phyloP scores from a whole-genome alignment of 495 filamentous ascomycete genomes.

The Penicillium manginii region DNA sequence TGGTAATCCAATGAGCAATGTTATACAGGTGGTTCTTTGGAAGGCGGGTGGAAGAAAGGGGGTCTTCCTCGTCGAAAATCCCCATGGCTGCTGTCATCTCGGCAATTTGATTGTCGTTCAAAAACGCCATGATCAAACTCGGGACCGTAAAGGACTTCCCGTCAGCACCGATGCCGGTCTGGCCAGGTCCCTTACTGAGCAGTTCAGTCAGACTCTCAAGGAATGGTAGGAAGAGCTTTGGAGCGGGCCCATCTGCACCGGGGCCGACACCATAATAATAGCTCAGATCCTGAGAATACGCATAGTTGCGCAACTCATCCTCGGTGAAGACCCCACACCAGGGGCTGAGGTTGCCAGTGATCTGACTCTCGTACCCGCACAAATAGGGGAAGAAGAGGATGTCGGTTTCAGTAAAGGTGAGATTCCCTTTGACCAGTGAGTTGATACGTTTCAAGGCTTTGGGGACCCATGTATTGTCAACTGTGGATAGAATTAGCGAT shows the following conservation, averaged over 20 bases:
- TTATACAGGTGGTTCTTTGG: conserved; percentile 26
- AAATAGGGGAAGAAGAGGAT: conserved; percentile 60
- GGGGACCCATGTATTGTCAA: conserved; percentile 55
- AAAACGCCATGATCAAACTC: conserved; percentile 55
- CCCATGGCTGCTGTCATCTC: conserved; percentile 57
- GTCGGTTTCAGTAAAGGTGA: conserved; percentile 53
- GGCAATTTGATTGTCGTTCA: conserved; percentile 64
- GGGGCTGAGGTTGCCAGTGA: conserved; percentile 54
- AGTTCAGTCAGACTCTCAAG: conserved; percentile 51
- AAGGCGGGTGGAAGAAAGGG: conserved; percentile 43
- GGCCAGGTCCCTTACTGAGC: conserved; percentile 47
- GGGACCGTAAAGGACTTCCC: conserved; percentile 44
- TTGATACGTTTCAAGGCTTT: conserved; percentile 54
- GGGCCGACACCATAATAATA: conserved; percentile 63
- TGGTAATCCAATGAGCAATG: conserved; percentile 49
- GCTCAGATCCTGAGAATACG: conserved; percentile 61
- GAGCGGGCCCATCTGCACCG: conserved; percentile 49
- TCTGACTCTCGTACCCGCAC: conserved; percentile 64
- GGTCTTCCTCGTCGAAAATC: conserved; percentile 52
- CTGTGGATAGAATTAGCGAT: conserved; percentile 18
- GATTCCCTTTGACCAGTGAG: conserved; percentile 47
- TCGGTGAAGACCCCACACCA: conserved; percentile 59
- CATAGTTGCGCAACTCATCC: conserved; percentile 56
- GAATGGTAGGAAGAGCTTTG: conserved; percentile 52
- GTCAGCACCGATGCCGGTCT: conserved; percentile 43